phyloP scores from a whole-genome alignment of 371 early-diverging fungal species.

The Haplosporangium sp. region DNA sequence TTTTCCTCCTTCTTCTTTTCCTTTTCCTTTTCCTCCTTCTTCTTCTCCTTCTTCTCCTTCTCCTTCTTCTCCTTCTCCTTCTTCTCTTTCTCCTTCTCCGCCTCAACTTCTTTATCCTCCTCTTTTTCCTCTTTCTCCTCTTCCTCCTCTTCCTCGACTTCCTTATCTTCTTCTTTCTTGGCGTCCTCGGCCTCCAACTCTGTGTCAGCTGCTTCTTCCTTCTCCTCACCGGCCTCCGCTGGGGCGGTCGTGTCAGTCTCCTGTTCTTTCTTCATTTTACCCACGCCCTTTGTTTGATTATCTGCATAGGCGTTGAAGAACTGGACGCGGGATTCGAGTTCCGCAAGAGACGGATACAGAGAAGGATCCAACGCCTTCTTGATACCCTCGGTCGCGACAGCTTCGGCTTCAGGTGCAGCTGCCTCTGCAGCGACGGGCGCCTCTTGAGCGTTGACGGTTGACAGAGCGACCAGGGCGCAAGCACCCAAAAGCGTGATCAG shows the following conservation, averaged over 20 bases:
- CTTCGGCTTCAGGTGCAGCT: neutral
- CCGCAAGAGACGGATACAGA: slow-evolving; percentile 26
- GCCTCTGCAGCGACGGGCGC: neutral
- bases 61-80: neutral
- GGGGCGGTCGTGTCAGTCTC: neutral
- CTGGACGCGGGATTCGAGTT: slow-evolving; percentile 23
- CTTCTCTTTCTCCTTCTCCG: neutral
- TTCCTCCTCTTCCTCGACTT: neutral
- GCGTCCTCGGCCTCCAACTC: slow-evolving; percentile 2
- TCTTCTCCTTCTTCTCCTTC: slow-evolving; percentile 3
- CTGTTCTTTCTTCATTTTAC: slow-evolving; percentile 2
- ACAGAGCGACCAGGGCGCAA: slow-evolving; percentile 27
- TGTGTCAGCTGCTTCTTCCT: neutral
- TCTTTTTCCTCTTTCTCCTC: neutral
- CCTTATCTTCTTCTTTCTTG: slow-evolving; percentile 4
- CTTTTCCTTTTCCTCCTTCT: slow-evolving; percentile 4
- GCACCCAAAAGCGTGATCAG: slow-evolving; percentile 33
- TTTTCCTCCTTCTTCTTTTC: neutral
- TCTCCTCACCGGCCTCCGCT: neutral
- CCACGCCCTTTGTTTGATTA: neutral
- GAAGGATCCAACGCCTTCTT: slow-evolving; percentile 14
- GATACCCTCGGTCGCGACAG: slow-evolving; percentile 5
- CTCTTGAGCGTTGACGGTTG: slow-evolving; percentile 25
- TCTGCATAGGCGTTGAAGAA: slow-evolving; percentile 23
- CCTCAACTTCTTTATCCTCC: neutral